Evolutionary conservation across 2,329 filamentous ascomycete genomes (phyloP).

Genomic region (Aaosphaeria arxii): DNA sequence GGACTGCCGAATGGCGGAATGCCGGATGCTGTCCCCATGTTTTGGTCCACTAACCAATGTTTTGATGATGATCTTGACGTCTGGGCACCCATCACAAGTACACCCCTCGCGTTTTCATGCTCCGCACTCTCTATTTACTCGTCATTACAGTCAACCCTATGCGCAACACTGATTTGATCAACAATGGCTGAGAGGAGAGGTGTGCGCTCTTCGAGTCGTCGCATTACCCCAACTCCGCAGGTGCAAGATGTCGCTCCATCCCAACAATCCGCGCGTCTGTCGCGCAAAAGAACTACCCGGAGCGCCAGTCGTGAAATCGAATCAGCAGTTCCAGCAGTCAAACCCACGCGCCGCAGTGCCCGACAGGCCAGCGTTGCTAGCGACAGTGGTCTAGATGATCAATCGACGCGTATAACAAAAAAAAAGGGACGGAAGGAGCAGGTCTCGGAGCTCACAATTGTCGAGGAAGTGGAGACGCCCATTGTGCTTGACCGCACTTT

Average conservation of each 20-base stretch:
- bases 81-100: no score
- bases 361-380: slow-evolving; percentile 27
- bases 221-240: slow-evolving; percentile 30
- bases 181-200: slow-evolving; percentile 32
- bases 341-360: slow-evolving; percentile 18
- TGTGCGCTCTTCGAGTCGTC: slow-evolving; percentile 31
- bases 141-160: no score
- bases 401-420: slow-evolving; percentile 15
- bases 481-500: slow-evolving; percentile 17
- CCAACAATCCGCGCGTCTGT: slow-evolving; percentile 17
- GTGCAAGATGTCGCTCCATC: slow-evolving; percentile 15
- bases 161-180: no score
- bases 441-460: slow-evolving; percentile 29
- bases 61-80: no score
- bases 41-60: no score
- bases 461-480: slow-evolving; percentile 29
- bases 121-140: no score
- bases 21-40: no score
- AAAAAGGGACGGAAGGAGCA: slow-evolving; percentile 19
- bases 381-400: slow-evolving; percentile 17
- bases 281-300: slow-evolving; percentile 31
- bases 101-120: no score
- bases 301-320: slow-evolving; percentile 41
- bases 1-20: no score
- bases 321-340: slow-evolving; percentile 12